These are phyloP conservation scores for Pistacia integerrima DNA, from an alignment of 345 rosid species.

Conservation along the genomic window DNA sequence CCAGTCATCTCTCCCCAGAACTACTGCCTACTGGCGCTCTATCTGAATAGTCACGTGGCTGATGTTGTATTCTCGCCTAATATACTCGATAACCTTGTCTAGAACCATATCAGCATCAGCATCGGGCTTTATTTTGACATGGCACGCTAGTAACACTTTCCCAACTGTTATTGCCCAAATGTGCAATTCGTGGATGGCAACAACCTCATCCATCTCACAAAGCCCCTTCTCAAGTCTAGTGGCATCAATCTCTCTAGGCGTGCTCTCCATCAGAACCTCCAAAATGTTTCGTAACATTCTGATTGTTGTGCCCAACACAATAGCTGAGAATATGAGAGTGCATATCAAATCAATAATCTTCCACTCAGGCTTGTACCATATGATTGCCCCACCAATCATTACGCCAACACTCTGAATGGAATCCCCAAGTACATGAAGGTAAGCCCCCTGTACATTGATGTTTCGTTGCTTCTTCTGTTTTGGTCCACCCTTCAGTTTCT, in stretches of 20 bases:
- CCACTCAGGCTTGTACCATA: conserved; percentile 75
- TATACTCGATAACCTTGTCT: conserved; percentile 56
- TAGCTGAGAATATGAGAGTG: conserved; percentile 57
- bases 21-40: conserved; percentile 41
- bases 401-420: conserved; percentile 77
- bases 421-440: conserved; percentile 75
- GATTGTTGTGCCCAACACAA: conserved; percentile 59
- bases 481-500: conserved; percentile 3
- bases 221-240: conserved; percentile 66
- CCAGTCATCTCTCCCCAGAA: neutral
- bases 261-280: conserved; percentile 83
- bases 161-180: conserved; percentile 79
- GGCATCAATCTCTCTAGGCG: conserved; percentile 71
- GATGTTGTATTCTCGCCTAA: conserved; percentile 57
- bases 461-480: conserved; percentile 49
- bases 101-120: conserved; percentile 63
- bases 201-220: conserved; percentile 69
- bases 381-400: conserved; percentile 70
- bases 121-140: conserved; percentile 59
- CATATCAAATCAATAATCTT: conserved; percentile 68
- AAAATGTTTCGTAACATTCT: conserved; percentile 62
- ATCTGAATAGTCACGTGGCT: conserved; percentile 73
- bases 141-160: conserved; percentile 64
- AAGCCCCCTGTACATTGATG: conserved; percentile 70
- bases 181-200: conserved; percentile 70